Conservation (phyloP, 768 basidiomycete species). For the Podaxis pistillaris region DNA sequence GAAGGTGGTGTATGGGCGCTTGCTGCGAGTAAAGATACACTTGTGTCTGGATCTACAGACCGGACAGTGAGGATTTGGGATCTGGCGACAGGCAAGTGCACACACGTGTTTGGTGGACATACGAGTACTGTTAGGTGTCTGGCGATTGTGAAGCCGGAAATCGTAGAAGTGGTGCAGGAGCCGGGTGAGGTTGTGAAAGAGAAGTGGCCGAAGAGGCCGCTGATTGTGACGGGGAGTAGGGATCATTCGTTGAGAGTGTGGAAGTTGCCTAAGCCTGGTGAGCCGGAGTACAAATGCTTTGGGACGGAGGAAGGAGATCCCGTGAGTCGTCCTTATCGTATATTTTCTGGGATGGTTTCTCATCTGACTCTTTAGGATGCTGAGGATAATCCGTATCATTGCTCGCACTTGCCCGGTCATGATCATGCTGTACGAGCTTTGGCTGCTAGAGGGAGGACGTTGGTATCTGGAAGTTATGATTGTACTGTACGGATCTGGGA, state of each 20-base stretch:
- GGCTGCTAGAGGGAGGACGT: slow-evolving; percentile 84
- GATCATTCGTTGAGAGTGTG: slow-evolving; percentile 67
- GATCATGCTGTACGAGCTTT: slow-evolving; percentile 89
- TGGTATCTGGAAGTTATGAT: slow-evolving; percentile 96
- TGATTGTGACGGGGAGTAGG: slow-evolving; percentile 74
- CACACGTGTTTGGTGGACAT: slow-evolving; percentile 94
- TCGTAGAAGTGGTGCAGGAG: slow-evolving; percentile 71
- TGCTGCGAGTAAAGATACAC: slow-evolving; percentile 78
- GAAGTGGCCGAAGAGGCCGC: slow-evolving; percentile 64
- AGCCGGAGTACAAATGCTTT: slow-evolving; percentile 72
- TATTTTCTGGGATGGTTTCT: slow-evolving; percentile 14
- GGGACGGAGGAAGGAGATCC: slow-evolving; percentile 55
- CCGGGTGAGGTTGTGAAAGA: slow-evolving; percentile 61
- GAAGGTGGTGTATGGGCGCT: slow-evolving; percentile 97
- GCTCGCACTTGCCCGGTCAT: slow-evolving; percentile 82
- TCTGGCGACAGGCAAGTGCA: slow-evolving; percentile 72
- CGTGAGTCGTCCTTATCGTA: not conserved
- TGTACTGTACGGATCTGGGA: slow-evolving; percentile 96
- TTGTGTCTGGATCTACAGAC: slow-evolving; percentile 94
- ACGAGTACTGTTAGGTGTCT: slow-evolving; percentile 95
- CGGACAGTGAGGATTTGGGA: slow-evolving; percentile 94
- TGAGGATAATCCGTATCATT: slow-evolving; percentile 85
- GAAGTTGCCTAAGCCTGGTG: slow-evolving; percentile 57
- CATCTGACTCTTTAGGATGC: slow-evolving; percentile 44
- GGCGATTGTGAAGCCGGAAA: slow-evolving; percentile 93